phyloP scores from a whole-genome alignment of 345 rosid species.

The Brassica carinata region DNA sequence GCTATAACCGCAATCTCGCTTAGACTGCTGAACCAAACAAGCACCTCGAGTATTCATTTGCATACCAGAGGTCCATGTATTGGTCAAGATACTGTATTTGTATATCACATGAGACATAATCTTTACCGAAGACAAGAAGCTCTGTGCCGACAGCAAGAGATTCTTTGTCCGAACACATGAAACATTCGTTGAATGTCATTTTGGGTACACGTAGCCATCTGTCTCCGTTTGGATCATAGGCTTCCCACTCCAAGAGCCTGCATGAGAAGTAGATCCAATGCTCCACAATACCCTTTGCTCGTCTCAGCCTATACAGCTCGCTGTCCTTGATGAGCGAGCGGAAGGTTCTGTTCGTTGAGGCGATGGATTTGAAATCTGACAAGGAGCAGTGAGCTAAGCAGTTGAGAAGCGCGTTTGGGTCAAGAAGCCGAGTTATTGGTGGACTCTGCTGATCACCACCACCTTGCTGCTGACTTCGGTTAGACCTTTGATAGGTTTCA shows the following conservation, averaged over 20 bases:
- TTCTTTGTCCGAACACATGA: constrained; percentile 58
- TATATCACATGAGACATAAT: constrained; percentile 44
- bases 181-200: constrained; percentile 52
- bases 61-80: constrained; percentile 53
- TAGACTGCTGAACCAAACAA: constrained; percentile 76
- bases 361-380: constrained; percentile 53
- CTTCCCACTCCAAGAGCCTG: constrained; percentile 67
- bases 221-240: constrained; percentile 60
- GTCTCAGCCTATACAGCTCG: constrained; percentile 55
- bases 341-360: constrained; percentile 47
- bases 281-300: constrained; percentile 49
- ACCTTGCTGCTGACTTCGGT: constrained; percentile 28
- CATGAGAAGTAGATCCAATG: constrained; percentile 89
- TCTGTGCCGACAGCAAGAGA: constrained; percentile 65
- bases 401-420: constrained; percentile 36
- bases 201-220: constrained; percentile 70
- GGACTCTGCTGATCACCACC: constrained; percentile 30
- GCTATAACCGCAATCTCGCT: constrained; percentile 73
- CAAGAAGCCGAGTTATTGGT: constrained; percentile 27
- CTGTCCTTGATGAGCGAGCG: constrained; percentile 47
- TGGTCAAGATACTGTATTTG: constrained; percentile 50
- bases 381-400: constrained; percentile 66
- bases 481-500: constrained; percentile 33
- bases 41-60: constrained; percentile 57
- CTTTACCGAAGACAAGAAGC: constrained; percentile 67